Evolutionary conservation across 2,329 filamentous ascomycete genomes (phyloP).

Genomic region (Graphilbum fragrans): DNA sequence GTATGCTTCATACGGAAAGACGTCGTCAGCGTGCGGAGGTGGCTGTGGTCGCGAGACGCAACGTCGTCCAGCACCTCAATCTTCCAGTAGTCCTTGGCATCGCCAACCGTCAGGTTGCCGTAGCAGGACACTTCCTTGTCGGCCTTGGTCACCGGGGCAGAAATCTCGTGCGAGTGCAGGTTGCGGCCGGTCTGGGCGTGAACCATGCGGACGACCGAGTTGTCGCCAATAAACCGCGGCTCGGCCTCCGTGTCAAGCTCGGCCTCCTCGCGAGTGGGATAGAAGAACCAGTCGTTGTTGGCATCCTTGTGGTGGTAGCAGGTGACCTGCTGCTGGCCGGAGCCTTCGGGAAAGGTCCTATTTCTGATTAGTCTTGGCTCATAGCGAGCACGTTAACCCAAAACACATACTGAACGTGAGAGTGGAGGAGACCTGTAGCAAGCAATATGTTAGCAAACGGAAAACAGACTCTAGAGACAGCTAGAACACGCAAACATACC

Average conservation of each 20-base stretch:
- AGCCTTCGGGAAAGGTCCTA: slow-evolving; percentile 80
- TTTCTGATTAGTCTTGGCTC: neutral
- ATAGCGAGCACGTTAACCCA: neutral
- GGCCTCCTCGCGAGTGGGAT: slow-evolving; percentile 71
- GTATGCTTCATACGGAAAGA: slow-evolving; percentile 80
- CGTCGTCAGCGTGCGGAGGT: slow-evolving; percentile 82
- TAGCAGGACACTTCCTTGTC: slow-evolving; percentile 93
- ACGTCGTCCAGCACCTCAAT: slow-evolving; percentile 87
- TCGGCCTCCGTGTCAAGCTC: slow-evolving; percentile 62
- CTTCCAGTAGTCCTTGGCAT: slow-evolving; percentile 96
- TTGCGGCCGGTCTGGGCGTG: slow-evolving; percentile 95
- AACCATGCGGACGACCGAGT: slow-evolving; percentile 70
- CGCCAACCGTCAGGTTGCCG: slow-evolving; percentile 87
- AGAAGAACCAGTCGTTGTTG: slow-evolving; percentile 99
- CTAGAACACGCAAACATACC: slow-evolving; percentile 20
- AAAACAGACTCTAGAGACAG: neutral
- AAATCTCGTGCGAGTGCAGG: slow-evolving; percentile 83
- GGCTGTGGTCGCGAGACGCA: slow-evolving; percentile 72
- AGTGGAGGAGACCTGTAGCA: slow-evolving; percentile 64
- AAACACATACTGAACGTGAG: slow-evolving; percentile 66
- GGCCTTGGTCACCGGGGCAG: slow-evolving; percentile 78
- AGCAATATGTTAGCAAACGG: neutral
- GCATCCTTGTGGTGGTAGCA: slow-evolving; percentile 99
- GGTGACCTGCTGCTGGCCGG: slow-evolving; percentile 88
- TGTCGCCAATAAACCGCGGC: slow-evolving; percentile 66